Base-by-base conservation (phyloP, 2,329 filamentous ascomycete genomes). In the Leptographium radiaticola region DNA sequence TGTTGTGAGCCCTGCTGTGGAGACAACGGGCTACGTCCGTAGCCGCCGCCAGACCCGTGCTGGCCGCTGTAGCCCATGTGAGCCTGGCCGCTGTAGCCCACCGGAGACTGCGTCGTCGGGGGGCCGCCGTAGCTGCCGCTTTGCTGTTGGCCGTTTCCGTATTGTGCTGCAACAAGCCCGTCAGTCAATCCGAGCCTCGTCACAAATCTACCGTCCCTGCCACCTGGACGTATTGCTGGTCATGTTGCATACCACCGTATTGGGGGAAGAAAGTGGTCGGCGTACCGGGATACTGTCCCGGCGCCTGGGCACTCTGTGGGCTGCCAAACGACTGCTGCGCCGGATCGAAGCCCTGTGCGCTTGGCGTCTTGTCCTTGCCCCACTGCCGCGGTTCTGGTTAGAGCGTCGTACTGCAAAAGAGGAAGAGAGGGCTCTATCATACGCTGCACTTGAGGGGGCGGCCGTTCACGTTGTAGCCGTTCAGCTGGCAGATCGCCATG, bases 361-460 rank as follows among this genome's bases (percentile, higher is more conserved):
- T 89, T 33, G 93, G 89, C 52, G 90, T 89, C 73, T 95, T 95
- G 71, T 98, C 93, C 74, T 98, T 98, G 67, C 93, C 93, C 93
- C 93, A 98, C 91, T 97, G 66, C 25, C 25, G 25, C 25, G 25
- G 5, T 25, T 25, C 25, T 25, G 25, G 25, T 25, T 42, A 16
- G 2, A 36, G 55, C n/a, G 53, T 3, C 31, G 30, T 30, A n/a
- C 15, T 44, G 40, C 40, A 13, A 45, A 46, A 10, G 10, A 42
- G 12, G 8, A 11, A 18, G 7, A 12, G 16, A 4, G 13, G n/a
- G n/a, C 18, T 16, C 20, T 40, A 38, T 34, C 91, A 74, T 86
- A 97, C 91, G 70, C 91, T 97, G 79, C 93, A 98, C 79, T 98
- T 98, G 62, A 98, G 72, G 52, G 93, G 93, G 60, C 93, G 84